Conservation (phyloP, 495 filamentous ascomycete species). For the Penicillium salamii region DNA sequence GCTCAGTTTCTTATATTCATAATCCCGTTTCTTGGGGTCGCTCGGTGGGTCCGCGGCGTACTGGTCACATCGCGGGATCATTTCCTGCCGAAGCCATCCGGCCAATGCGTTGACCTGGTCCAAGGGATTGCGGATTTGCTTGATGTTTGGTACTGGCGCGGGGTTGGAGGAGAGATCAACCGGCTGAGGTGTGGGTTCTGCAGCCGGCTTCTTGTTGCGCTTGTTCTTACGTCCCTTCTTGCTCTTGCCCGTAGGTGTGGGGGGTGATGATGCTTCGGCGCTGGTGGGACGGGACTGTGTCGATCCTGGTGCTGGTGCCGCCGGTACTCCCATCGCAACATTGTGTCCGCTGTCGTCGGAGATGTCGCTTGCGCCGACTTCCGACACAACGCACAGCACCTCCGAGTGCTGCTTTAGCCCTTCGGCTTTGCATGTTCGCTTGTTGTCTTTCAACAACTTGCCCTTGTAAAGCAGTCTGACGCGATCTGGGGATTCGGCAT, state of each 20-base stretch:
- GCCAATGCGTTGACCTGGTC: constrained; percentile 73
- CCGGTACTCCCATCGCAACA: background rate
- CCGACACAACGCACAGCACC: constrained; percentile 61
- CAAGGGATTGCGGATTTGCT: constrained; percentile 42
- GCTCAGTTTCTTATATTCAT: constrained; percentile 74
- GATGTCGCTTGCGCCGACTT: constrained; percentile 48
- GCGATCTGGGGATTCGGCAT: constrained; percentile 55
- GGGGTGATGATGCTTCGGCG: constrained; percentile 29
- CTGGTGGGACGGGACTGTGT: constrained; percentile 7
- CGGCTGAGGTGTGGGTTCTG: constrained; percentile 11
- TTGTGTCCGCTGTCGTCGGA: constrained; percentile 39
- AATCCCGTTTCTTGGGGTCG: constrained; percentile 67
- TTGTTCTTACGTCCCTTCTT: constrained; percentile 42
- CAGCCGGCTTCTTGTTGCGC: constrained; percentile 37
- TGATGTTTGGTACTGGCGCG: constrained; percentile 36
- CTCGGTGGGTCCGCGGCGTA: constrained; percentile 65
- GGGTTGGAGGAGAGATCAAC: constrained; percentile 22
- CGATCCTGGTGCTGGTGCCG: constrained; percentile 7
- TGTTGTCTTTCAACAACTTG: constrained; percentile 65
- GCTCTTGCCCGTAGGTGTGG: constrained; percentile 25
- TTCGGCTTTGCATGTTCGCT: constrained; percentile 64
- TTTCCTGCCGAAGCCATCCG: constrained; percentile 60
- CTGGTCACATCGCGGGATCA: constrained; percentile 63
- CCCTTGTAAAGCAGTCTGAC: constrained; percentile 84
- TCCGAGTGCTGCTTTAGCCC: constrained; percentile 79